Evolutionary conservation across 352 stramenopile genomes (phyloP), one percentile per base, ranked within the genome.

Genomic region (Pythium dissimile): DNA sequence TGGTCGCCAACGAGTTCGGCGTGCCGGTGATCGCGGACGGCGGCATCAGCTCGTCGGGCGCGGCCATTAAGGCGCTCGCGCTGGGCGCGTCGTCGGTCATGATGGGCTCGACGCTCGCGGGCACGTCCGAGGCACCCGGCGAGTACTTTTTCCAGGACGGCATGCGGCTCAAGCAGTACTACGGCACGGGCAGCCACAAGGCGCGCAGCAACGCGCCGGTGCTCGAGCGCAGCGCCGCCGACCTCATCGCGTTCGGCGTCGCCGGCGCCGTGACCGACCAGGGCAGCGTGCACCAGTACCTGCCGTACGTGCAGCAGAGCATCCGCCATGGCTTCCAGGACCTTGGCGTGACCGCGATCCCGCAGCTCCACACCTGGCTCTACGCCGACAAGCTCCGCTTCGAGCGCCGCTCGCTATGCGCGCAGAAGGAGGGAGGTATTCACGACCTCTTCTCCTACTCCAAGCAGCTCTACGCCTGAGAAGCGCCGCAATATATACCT

Each of bases 71-170:
- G 83, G 97, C 97, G 2, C 83, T 99, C 12, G 82, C 78, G 11
- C 75, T 99, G 8, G 97, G 97, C 30, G 97, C 97, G 31, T 98
- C 92, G 34, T 97, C 92, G 64, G 96, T 99, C 38, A 99, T 99
- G 97, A 99, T 99, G 95, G 97, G 97, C 42, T 98, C 89, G 26
- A 97, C 97, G 71, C 87, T 99, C 54, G 97, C 97, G 8, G 97
- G 78, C 42, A 99, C 97, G 11, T 94, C 98, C 39, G 97, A 99
- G 73, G 90, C 97, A 21, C 97, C 97, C 5, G 97, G 97, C 26
- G 94, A 99, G 69, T 99, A 99, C 75, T 99, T 99, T 69, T 99
- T 99, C 69, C 95, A 99, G 80, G 96, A 99, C 66, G 97, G 97
- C 31, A 93, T 99, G 62, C 93, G 97, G 37, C 81, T 99, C 24